These are phyloP conservation scores for Sphagnum magellanicum DNA, from an alignment of 228 moss, liverwort and hornwort species.

Conservation along the genomic window DNA sequence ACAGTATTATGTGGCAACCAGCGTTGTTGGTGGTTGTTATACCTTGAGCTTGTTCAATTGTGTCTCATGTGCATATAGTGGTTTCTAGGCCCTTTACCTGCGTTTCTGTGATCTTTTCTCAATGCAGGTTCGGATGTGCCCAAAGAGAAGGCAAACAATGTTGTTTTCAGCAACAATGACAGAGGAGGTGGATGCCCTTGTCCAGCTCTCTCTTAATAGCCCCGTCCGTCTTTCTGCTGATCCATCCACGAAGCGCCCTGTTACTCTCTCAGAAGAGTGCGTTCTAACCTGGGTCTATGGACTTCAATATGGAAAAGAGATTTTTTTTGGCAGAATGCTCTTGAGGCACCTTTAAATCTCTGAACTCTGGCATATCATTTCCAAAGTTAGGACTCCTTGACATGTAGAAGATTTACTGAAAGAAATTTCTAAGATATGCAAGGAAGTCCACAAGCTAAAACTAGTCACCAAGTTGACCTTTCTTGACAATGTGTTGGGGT, in stretches of 20 bases:
- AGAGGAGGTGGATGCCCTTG: slow-evolving; percentile 71
- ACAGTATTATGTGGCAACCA: no score
- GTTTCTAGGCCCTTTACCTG: neutral
- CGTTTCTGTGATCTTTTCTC: neutral
- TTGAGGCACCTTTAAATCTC: no score
- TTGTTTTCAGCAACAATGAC: slow-evolving; percentile 98
- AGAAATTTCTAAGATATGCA: no score
- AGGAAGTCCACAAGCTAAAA: no score
- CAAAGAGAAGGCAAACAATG: slow-evolving; percentile 88
- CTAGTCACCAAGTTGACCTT: neutral
- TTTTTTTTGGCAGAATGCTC: neutral
- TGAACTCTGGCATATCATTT: no score
- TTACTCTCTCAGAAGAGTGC: slow-evolving; percentile 88
- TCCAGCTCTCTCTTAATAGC: slow-evolving; percentile 75
- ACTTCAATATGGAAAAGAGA: neutral
- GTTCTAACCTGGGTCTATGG: neutral
- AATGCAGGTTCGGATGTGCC: slow-evolving; percentile 75
- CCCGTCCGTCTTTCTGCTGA: slow-evolving; percentile 95
- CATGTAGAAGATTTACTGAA: no score
- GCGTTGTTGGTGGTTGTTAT: neutral
- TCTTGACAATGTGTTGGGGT: neutral
- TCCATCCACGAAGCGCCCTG: slow-evolving; percentile 79
- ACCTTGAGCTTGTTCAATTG: neutral
- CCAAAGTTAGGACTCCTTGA: no score
- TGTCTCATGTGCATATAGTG: neutral